Evolutionary conservation across 225 moss, liverwort and hornwort genomes (phyloP), one percentile per base, ranked within the genome.

Genomic region (Physcomitrellopsis africana): DNA sequence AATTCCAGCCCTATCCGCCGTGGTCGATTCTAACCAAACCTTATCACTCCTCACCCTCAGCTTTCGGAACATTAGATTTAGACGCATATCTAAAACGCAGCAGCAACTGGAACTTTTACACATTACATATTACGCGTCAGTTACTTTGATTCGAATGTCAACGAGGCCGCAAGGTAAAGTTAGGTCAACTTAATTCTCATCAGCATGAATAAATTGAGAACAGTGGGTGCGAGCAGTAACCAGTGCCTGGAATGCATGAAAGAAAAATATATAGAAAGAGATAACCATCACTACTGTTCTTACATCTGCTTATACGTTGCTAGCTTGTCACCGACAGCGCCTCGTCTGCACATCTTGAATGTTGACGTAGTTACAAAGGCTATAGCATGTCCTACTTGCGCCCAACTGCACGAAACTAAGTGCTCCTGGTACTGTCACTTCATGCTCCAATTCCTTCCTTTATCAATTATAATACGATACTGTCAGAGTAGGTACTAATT

Each of bases 331-430:
- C 56, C 54, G 48, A 56, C 24, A 56, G 11, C 42, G 14, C 47
- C 46, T 18, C 74, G 56, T 29, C 18, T 13, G 46, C 46, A 18
- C 72, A 49, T 18, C 42, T 46, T 22, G 68, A 51, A 22, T 32
- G 47, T 11, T n/a, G 74, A 19, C 53, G 60, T 16, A n/a, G 44
- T 52, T 16, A 57, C 63, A 44, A 13, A 51, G 51, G 20, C 11
- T 42, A 26, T 17, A 29, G 48, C 75, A 29, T 51, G 43, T 22
- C 61, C 67, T 32, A 47, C 49, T 49, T 43, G 49, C 44, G 24
- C 37, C 60, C 13, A 53, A 22, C 10, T 48, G 41, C 42, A 63
- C 18, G 12, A 49, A 70, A 75, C 57, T 49, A 51, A 75, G 49
- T 42, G 51, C 41, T 42, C 19, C 44, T 37, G 32, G 11, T 23